A percentile compares a stretch with the other conserved stretches of the same genome.
These are phyloP conservation scores for Aspergillus hortae DNA, from an alignment of 2,329 filamentous ascomycete species.

Conservation along the genomic window DNA sequence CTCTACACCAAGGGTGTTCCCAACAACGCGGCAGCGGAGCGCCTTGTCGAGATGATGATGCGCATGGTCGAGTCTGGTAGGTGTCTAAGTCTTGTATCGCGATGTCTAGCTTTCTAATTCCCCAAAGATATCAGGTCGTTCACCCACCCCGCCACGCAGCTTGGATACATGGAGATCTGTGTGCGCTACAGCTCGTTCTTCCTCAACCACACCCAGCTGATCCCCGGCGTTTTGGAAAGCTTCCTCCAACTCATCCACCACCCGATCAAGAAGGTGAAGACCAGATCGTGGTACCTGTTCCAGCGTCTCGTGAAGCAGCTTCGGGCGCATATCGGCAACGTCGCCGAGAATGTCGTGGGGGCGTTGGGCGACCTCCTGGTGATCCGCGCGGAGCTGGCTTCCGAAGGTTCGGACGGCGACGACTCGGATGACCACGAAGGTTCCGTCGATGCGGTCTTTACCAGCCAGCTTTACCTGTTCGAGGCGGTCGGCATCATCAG, in stretches of 20 bases:
- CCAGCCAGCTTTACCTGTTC: slow-evolving; percentile 86
- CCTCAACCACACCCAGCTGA: slow-evolving; percentile 74
- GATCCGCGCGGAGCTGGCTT: slow-evolving; percentile 84
- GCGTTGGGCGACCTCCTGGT: slow-evolving; percentile 83
- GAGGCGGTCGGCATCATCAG: slow-evolving; percentile 92
- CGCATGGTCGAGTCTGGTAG: slow-evolving; percentile 90
- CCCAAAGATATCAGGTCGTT: slow-evolving; percentile 72
- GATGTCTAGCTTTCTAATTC: no score
- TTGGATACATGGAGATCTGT: slow-evolving; percentile 98
- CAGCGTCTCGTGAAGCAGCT: slow-evolving; percentile 88
- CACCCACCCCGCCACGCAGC: slow-evolving; percentile 82
- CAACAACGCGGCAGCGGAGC: slow-evolving; percentile 72
- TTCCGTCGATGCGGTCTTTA: slow-evolving; percentile 86
- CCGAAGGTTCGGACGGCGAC: slow-evolving; percentile 71
- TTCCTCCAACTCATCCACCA: slow-evolving; percentile 91
- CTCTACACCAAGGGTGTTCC: slow-evolving; percentile 83
- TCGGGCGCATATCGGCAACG: slow-evolving; percentile 76
- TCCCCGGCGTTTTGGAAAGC: slow-evolving; percentile 82
- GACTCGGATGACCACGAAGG: slow-evolving; percentile 91
- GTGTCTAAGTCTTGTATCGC: slow-evolving; percentile 21
- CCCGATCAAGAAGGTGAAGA: slow-evolving; percentile 78
- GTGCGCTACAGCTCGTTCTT: slow-evolving; percentile 93
- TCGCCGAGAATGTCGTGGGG: slow-evolving; percentile 86
- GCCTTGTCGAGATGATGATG: slow-evolving; percentile 86
- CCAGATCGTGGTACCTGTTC: slow-evolving; percentile 95